Evolutionary conservation across 192 early-diverging fungal genomes (phyloP).

Genomic region (Backusella luteola): DNA sequence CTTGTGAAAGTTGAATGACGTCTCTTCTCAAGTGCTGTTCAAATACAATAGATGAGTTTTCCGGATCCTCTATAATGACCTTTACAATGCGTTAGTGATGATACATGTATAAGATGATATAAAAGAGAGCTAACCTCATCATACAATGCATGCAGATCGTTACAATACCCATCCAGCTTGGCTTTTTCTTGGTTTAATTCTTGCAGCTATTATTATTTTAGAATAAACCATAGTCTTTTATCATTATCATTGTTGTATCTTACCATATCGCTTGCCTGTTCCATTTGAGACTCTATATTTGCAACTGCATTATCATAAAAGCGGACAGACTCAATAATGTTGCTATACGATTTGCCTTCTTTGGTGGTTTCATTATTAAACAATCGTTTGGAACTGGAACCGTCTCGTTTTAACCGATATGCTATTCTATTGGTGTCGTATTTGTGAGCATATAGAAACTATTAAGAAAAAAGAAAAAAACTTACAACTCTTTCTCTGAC

Average conservation of each 20-base stretch:
- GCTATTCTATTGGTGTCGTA: neutral
- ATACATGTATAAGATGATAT: neutral
- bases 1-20: conserved; percentile 12
- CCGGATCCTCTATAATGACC: conserved; percentile 9
- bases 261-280: conserved; percentile 24
- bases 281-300: conserved; percentile 19
- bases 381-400: neutral
- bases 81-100: neutral
- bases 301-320: conserved; percentile 7
- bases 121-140: conserved; percentile 18
- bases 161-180: conserved; percentile 20
- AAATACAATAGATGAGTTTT: neutral
- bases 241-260: too few relatives aligned
- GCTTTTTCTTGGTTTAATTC: conserved; percentile 23
- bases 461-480: neutral
- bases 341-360: neutral
- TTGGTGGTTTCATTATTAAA: conserved; percentile 6
- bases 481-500: conserved; percentile 23
- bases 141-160: conserved; percentile 17
- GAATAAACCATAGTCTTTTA: neutral
- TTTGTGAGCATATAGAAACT: neutral
- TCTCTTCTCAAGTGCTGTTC: conserved; percentile 29
- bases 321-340: conserved; percentile 7
- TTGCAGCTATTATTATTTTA: conserved; percentile 17
- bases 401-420: conserved; percentile 14